A percentile compares a stretch with the other conserved stretches of the same genome.
These are phyloP conservation scores for Mycena indigotica DNA, from an alignment of 768 basidiomycete species.

Conservation along the genomic window DNA sequence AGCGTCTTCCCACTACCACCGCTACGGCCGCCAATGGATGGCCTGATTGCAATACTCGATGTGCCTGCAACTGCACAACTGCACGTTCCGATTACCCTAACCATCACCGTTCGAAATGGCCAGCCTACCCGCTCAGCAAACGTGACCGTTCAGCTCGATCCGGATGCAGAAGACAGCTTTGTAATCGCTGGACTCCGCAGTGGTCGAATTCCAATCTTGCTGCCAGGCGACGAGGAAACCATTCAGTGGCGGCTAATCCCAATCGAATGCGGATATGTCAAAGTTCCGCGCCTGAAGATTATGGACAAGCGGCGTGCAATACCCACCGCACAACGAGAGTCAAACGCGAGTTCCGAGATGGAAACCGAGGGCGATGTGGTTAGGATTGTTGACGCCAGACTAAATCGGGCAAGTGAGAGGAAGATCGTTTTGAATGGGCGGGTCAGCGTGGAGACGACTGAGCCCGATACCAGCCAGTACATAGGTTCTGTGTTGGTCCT, in stretches of 20 bases:
- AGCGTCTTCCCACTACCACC: slow-evolving; percentile 62
- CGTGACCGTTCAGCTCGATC: slow-evolving; percentile 72
- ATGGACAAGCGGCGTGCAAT: slow-evolving; percentile 48
- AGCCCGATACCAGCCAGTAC: not conserved
- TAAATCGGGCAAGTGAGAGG: slow-evolving; percentile 35
- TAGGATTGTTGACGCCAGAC: slow-evolving; percentile 55
- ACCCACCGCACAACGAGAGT: slow-evolving; percentile 29
- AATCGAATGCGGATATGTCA: slow-evolving; percentile 70
- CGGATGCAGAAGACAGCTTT: slow-evolving; percentile 68
- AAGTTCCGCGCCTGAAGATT: slow-evolving; percentile 63
- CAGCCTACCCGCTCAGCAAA: slow-evolving; percentile 66
- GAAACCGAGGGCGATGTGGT: slow-evolving; percentile 50
- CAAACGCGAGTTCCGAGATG: slow-evolving; percentile 30
- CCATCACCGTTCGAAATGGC: slow-evolving; percentile 65
- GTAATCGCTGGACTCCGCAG: slow-evolving; percentile 76
- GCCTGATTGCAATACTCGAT: slow-evolving; percentile 64
- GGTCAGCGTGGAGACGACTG: not conserved
- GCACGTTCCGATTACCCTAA: slow-evolving; percentile 60
- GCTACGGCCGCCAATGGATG: slow-evolving; percentile 61
- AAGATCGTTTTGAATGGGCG: not conserved
- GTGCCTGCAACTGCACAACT: slow-evolving; percentile 65
- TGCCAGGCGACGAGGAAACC: slow-evolving; percentile 70
- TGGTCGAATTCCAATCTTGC: slow-evolving; percentile 68
- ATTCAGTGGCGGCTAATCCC: slow-evolving; percentile 72
- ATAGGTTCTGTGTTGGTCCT: not conserved